Conservation (phyloP, 2,329 filamentous ascomycete genomes). For the Cryoendolithus antarcticus region DNA sequence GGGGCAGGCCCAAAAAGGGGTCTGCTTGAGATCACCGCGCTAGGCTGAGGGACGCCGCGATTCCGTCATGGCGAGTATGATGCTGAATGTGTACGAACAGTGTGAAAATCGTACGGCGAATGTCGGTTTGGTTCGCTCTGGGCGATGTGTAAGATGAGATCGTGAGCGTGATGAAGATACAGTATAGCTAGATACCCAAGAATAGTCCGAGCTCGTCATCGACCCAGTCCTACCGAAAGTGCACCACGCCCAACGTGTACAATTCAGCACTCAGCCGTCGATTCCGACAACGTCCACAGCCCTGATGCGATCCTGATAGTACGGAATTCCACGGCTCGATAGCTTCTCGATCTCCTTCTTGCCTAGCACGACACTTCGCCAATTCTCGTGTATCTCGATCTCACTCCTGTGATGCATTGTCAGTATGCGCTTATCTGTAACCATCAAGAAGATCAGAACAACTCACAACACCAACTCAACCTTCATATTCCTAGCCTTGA, state of each 20-base stretch:
- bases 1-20: constrained; percentile 20
- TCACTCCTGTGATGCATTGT: constrained; percentile 15
- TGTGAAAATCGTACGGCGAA: too few species aligned
- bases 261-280: too few species aligned
- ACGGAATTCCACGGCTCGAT: constrained; percentile 14
- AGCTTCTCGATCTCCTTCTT: constrained; percentile 27
- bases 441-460: neutral
- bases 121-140: too few species aligned
- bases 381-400: constrained; percentile 30
- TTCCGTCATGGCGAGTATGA: too few species aligned
- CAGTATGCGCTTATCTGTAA: constrained; percentile 5
- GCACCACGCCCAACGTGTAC: too few species aligned
- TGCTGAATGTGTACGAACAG: too few species aligned
- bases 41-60: too few species aligned
- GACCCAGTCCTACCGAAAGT: too few species aligned
- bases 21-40: constrained; percentile 2
- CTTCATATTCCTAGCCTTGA: constrained; percentile 42
- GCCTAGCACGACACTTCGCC: constrained; percentile 31
- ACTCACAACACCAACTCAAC: constrained; percentile 32
- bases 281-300: neutral
- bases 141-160: too few species aligned
- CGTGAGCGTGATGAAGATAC: too few species aligned
- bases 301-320: constrained; percentile 11
- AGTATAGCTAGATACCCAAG: too few species aligned
- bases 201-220: too few species aligned